Conservation (phyloP, 176 grass and related monocot genomes). For the Aechmea fasciata region DNA sequence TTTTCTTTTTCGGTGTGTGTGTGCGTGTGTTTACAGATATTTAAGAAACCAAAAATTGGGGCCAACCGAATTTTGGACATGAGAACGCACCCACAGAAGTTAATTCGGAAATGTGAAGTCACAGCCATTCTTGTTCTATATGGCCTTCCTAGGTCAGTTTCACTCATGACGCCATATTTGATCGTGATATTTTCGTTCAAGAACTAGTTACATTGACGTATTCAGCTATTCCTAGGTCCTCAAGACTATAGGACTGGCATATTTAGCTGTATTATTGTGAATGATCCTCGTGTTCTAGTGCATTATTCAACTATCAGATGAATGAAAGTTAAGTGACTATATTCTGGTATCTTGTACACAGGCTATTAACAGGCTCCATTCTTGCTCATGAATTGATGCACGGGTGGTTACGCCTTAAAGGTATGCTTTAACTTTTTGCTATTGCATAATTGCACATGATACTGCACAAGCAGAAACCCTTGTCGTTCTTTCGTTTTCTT, state of each 20-base stretch:
- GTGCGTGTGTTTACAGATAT: constrained; percentile 33
- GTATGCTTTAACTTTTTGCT: constrained; percentile 16
- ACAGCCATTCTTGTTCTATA: constrained; percentile 88
- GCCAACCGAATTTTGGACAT: constrained; percentile 57
- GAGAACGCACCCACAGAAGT: constrained; percentile 67
- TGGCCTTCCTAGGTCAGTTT: constrained; percentile 77
- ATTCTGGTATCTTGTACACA: constrained; percentile 23
- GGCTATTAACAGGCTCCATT: constrained; percentile 88
- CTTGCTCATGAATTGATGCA: constrained; percentile 98
- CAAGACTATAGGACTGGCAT: not conserved
- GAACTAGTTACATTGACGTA: no score
- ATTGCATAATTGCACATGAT: not conserved
- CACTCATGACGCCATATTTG: not conserved
- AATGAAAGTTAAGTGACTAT: not conserved
- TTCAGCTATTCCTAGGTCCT: not conserved
- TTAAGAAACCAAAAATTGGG: constrained; percentile 63
- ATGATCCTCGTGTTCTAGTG: not conserved
- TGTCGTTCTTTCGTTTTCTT: no score
- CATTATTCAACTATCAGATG: not conserved
- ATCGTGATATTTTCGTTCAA: not conserved
- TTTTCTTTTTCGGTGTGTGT: not conserved
- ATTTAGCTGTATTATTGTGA: not conserved
- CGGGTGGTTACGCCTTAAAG: constrained; percentile 87
- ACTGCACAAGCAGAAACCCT: not conserved
- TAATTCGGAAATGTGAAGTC: constrained; percentile 70